Conservation (phyloP, 257 asterid species). For the Solanum stenotomum region DNA sequence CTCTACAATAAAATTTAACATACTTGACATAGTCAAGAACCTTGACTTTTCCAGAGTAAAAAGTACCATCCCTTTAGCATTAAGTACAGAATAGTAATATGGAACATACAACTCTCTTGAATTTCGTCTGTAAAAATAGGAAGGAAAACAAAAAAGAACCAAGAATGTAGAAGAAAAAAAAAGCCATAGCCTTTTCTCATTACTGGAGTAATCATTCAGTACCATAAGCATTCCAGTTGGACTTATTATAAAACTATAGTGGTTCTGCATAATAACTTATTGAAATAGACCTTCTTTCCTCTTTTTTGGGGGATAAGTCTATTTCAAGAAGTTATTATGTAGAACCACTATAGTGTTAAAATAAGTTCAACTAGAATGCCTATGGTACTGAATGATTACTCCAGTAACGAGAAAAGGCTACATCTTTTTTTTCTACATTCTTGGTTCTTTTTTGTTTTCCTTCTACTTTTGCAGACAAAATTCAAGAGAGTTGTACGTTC, state of each 20-base stretch:
- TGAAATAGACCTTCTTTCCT: background rate
- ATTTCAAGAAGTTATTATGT: background rate
- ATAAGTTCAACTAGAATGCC: background rate
- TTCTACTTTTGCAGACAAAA: background rate
- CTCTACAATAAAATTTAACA: background rate
- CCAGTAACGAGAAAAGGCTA: background rate
- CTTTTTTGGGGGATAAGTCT: background rate
- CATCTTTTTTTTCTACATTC: background rate
- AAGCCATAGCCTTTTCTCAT: background rate
- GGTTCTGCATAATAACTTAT: background rate
- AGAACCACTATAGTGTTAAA: background rate
- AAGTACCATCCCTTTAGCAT: background rate
- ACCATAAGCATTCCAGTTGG: background rate
- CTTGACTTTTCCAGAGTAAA: background rate
- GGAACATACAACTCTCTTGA: background rate
- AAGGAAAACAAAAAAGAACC: background rate
- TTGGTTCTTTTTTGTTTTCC: background rate
- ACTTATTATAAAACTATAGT: background rate
- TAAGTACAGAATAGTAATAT: background rate
- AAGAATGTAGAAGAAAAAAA: background rate
- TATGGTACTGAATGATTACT: background rate
- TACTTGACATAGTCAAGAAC: background rate
- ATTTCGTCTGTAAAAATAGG: background rate
- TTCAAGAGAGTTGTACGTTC: background rate
- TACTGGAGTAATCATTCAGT: background rate